Conservation (phyloP, 495 filamentous ascomycete genomes). For the Aspergillus biplanus region DNA sequence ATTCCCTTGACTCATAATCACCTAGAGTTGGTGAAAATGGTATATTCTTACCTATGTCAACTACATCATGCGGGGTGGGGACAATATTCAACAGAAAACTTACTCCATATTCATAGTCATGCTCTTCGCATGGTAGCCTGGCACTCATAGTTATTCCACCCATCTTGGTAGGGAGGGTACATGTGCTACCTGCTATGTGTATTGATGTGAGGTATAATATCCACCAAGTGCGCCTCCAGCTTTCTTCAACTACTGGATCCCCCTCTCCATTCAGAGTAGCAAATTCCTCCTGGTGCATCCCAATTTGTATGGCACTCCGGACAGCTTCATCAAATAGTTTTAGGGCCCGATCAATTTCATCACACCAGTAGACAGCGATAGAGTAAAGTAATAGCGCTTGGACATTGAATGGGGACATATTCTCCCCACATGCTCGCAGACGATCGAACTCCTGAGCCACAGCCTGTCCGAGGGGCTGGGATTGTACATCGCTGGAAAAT, state of each 20-base stretch:
- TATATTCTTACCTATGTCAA: no score
- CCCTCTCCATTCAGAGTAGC: conserved; percentile 23
- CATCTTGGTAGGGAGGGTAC: conserved; percentile 49
- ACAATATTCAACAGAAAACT: conserved; percentile 26
- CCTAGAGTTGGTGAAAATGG: conserved; percentile 15
- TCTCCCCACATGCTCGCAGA: conserved; percentile 60
- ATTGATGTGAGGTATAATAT: conserved; percentile 35
- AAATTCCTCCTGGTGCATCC: conserved; percentile 32
- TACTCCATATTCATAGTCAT: conserved; percentile 67
- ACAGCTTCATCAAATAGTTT: conserved; percentile 29
- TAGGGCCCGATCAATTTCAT: conserved; percentile 28
- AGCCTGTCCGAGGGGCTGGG: conserved; percentile 63
- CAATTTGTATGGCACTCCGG: conserved; percentile 42
- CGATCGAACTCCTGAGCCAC: conserved; percentile 57
- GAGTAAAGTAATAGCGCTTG: conserved; percentile 46
- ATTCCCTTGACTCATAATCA: conserved; percentile 26
- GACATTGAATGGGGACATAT: conserved; percentile 57
- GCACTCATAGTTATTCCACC: conserved; percentile 60
- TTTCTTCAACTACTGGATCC: conserved; percentile 32
- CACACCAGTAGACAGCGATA: conserved; percentile 37
- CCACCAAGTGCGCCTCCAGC: conserved; percentile 46
- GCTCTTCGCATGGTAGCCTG: conserved; percentile 74
- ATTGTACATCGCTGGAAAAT: conserved; percentile 28
- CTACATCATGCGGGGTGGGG: no score
- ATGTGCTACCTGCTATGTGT: conserved; percentile 34